Evolutionary conservation across 2,329 filamentous ascomycete species (phyloP).

Genomic region (Sordariomycetes sp.): DNA sequence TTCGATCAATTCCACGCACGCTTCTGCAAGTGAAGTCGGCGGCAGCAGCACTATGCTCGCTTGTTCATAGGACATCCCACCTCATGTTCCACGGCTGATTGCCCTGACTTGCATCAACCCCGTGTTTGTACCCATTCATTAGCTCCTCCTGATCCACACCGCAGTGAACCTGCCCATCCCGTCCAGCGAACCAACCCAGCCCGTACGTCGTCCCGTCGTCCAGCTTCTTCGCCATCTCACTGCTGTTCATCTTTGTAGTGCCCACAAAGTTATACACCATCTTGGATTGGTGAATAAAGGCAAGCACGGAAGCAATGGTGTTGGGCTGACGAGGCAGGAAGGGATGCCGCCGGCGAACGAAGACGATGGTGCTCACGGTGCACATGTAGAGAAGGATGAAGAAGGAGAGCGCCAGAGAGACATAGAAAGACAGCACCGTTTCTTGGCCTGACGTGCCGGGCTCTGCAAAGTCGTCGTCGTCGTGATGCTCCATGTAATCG

Average conservation of each 20-base stretch:
- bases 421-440: slow-evolving; percentile 55
- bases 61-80: slow-evolving; percentile 25
- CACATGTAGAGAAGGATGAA: slow-evolving; percentile 59
- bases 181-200: slow-evolving; percentile 66
- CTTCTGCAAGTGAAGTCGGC: too few relatives aligned
- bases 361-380: slow-evolving; percentile 49
- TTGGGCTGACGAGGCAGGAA: slow-evolving; percentile 72
- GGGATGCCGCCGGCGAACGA: slow-evolving; percentile 52
- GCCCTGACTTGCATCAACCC: slow-evolving; percentile 36
- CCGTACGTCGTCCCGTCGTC: slow-evolving; percentile 58
- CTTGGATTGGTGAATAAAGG: slow-evolving; percentile 71
- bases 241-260: slow-evolving; percentile 52
- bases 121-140: slow-evolving; percentile 55
- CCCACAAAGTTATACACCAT: slow-evolving; percentile 71
- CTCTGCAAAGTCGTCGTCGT: slow-evolving; percentile 8
- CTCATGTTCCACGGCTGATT: slow-evolving; percentile 42
- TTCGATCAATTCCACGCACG: too few relatives aligned
- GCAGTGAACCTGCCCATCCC: slow-evolving; percentile 65
- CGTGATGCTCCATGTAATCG: slow-evolving; percentile 4
- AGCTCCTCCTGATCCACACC: slow-evolving; percentile 73
- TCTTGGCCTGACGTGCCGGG: slow-evolving; percentile 45
- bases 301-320: slow-evolving; percentile 67
- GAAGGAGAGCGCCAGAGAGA: slow-evolving; percentile 52
- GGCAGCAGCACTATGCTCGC: too few relatives aligned
- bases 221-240: slow-evolving; percentile 52